A percentile compares a stretch with the other conserved stretches of the same genome.
Evolutionary conservation across 257 asterid genomes (phyloP).

Genomic region (Ehretia macrophylla): DNA sequence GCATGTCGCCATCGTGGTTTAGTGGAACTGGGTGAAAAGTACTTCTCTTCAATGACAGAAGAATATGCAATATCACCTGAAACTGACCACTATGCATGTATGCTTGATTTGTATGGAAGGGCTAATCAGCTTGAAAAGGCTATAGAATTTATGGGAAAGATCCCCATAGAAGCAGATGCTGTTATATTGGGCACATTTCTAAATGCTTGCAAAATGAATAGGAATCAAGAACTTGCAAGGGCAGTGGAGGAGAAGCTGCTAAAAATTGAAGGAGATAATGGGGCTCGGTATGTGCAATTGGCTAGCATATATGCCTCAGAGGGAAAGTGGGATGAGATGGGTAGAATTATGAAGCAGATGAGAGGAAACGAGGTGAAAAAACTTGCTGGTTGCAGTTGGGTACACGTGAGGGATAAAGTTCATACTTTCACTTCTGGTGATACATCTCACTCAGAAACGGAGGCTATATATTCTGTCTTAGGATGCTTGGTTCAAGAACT

Average conservation of each 20-base stretch:
- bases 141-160: conserved; percentile 42
- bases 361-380: conserved; percentile 70
- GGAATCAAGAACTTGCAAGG: conserved; percentile 60
- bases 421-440: conserved; percentile 66
- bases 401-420: conserved; percentile 44
- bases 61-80: conserved; percentile 59
- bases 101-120: conserved; percentile 92
- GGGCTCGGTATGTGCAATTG: conserved; percentile 70
- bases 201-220: conserved; percentile 65
- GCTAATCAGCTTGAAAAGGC: conserved; percentile 76
- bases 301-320: conserved; percentile 78
- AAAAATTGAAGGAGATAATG: conserved; percentile 52
- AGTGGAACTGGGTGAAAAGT: conserved; percentile 62
- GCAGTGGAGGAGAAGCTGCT: conserved; percentile 55
- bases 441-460: conserved; percentile 50
- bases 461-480: conserved; percentile 41
- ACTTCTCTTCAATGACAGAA: conserved; percentile 57
- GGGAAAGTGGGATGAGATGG: conserved; percentile 83
- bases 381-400: conserved; percentile 81
- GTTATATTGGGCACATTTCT: conserved; percentile 61
- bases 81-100: conserved; percentile 83
- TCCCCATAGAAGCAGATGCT: conserved; percentile 64
- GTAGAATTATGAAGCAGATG: conserved; percentile 82
- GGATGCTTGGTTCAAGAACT: conserved; percentile 52
- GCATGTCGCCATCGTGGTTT: conserved; percentile 85